Evolutionary conservation across 75 land plant genomes (phyloP), one percentile per base, ranked within the genome.

Genomic region (Cryptomeria japonica): DNA sequence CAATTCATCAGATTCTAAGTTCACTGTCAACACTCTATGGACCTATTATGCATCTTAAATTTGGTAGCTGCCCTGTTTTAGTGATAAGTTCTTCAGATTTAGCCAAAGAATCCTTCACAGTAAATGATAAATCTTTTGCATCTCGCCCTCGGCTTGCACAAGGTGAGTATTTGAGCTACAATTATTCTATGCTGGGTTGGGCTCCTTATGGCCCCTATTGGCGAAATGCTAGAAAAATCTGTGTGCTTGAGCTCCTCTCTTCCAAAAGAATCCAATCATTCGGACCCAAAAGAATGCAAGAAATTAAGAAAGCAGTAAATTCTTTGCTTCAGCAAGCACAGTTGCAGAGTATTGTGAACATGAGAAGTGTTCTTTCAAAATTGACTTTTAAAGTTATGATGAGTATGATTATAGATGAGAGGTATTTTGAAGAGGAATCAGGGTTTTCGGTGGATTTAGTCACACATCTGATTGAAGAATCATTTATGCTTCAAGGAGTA

Each of bases 161-260:
- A 46, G 44, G 83, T 47, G 5, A 88, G 38, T 49, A 75, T 56
- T 42, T 86, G 56, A 87, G 88, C 58, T 86, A 88, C 61, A 38
- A 92, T 86, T 85, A 80, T 46, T 89, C 87, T 39, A 76, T 82
- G 6, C 68, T 92, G 44, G 90, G 89, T 1, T 90, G 90, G 53
- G 86, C 87, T 32, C 85, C 92, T 3, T 91, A 88, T 41, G 86
- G 91, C 18, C 89, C 90, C 0, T 84, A 77, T 56, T 94, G 94
- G 93, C 89, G 91, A 34, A 85, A 86, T 72, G 86, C 91, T 34
- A 87, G 92, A 3, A 90, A 89, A 51, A 77, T 93, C n/a, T 84
- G 91, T 82, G 83, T 87, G 2, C 37, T 90, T 12, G 94, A 94
- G 88, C 91, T 94, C 32, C 89, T 94, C 47, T 88, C 91, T 0